Conservation (phyloP, 2,329 filamentous ascomycete species). For the Ceratocystis eucalypticola region DNA sequence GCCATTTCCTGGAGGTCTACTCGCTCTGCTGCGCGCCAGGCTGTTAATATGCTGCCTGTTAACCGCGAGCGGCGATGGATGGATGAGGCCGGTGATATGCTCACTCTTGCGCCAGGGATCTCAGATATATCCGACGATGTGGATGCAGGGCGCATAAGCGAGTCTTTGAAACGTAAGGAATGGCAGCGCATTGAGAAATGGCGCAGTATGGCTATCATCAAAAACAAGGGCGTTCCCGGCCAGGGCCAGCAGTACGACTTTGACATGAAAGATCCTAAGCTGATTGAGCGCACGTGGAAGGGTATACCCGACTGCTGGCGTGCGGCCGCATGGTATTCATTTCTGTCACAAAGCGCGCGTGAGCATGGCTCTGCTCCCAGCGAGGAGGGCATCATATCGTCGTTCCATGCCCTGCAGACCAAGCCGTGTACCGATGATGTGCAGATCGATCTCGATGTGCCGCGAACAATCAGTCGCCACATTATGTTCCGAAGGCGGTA, state of each 20-base stretch:
- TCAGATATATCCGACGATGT: constrained; percentile 44
- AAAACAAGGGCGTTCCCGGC: constrained; percentile 37
- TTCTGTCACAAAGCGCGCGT: constrained; percentile 65
- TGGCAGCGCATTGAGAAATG: constrained; percentile 51
- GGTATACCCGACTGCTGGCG: constrained; percentile 96
- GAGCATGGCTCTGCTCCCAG: constrained; percentile 44
- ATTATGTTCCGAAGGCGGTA: constrained; percentile 95
- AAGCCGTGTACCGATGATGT: constrained; percentile 75
- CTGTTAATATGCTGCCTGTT: constrained; percentile 45
- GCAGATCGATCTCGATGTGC: constrained; percentile 95
- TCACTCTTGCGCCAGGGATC: constrained; percentile 45
- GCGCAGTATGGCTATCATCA: constrained; percentile 50
- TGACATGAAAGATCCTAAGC: constrained; percentile 65
- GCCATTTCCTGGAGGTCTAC: constrained; percentile 39
- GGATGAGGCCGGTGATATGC: constrained; percentile 55
- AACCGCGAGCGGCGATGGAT: constrained; percentile 48
- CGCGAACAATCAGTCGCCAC: constrained; percentile 83
- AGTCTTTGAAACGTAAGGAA: constrained; percentile 49
- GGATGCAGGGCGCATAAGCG: constrained; percentile 37
- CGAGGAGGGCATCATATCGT: constrained; percentile 57
- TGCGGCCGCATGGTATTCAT: constrained; percentile 85
- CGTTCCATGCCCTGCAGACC: constrained; percentile 60
- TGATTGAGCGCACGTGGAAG: constrained; percentile 91
- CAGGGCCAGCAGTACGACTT: constrained; percentile 60
- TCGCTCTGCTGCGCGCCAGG: constrained; percentile 42